These are phyloP conservation scores for Racocetra persica DNA, from an alignment of 371 early-diverging fungal species.

Conservation along the genomic window DNA sequence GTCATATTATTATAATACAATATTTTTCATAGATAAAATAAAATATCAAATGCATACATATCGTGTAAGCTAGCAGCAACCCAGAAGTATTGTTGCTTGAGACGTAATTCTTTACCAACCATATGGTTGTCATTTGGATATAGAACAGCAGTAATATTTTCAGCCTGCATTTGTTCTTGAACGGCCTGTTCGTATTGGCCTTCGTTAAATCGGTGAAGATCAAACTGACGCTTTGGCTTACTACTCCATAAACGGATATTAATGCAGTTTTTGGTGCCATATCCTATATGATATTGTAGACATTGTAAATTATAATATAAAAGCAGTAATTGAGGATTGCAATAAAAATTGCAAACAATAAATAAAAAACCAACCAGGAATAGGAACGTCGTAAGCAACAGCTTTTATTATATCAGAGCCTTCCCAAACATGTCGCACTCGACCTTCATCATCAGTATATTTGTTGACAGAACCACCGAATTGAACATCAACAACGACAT, in stretches of 20 bases:
- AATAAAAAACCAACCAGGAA: constrained; percentile 65
- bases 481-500: constrained; percentile 82
- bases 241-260: constrained; percentile 94
- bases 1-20: neutral
- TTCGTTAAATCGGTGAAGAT: constrained; percentile 86
- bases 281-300: constrained; percentile 51
- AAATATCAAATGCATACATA: constrained; percentile 51
- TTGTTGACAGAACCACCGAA: constrained; percentile 86
- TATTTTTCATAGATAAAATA: neutral
- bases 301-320: constrained; percentile 40
- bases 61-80: constrained; percentile 88
- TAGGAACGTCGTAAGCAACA: constrained; percentile 92
- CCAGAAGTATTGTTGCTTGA: constrained; percentile 96
- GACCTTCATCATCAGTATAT: constrained; percentile 65
- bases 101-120: constrained; percentile 90
- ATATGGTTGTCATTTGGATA: constrained; percentile 95
- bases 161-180: constrained; percentile 85
- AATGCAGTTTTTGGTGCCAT: constrained; percentile 83
- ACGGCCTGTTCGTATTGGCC: constrained; percentile 92
- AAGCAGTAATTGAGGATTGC: neutral
- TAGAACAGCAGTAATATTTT: constrained; percentile 90
- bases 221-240: constrained; percentile 80
- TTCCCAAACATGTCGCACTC: constrained; percentile 78
- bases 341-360: neutral
- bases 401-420: constrained; percentile 84